A percentile compares a stretch with the other conserved stretches of the same genome.
Conservation (phyloP, 345 rosid species). For the Syzygium aqueum region DNA sequence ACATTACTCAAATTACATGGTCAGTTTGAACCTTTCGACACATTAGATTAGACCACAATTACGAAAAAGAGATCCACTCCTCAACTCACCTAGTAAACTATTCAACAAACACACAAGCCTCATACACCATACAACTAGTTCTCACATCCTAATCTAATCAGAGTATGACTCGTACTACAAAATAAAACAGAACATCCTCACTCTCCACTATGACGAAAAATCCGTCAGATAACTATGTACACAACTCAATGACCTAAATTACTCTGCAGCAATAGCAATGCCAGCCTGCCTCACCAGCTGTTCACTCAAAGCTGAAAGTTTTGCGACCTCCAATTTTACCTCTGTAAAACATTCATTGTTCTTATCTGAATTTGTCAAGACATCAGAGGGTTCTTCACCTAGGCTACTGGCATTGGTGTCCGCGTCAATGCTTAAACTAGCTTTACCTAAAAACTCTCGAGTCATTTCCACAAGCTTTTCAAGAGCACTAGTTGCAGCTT, state of each 20-base stretch:
- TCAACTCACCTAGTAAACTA: neutral
- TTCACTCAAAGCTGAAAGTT: constrained; percentile 57
- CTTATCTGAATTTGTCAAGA: neutral
- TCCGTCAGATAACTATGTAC: neutral
- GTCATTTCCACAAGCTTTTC: constrained; percentile 71
- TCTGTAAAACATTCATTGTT: constrained; percentile 32
- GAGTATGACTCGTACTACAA: neutral
- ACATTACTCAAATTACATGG: neutral
- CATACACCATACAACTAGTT: neutral
- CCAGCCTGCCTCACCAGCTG: constrained; percentile 64
- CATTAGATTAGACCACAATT: neutral
- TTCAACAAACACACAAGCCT: neutral
- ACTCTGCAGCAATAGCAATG: constrained; percentile 15
- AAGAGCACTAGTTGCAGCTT: constrained; percentile 66
- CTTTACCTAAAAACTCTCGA: constrained; percentile 37
- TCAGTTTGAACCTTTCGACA: neutral
- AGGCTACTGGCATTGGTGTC: constrained; percentile 12
- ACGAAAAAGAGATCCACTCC: neutral
- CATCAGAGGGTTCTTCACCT: constrained; percentile 5
- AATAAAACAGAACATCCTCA: neutral
- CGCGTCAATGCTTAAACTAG: constrained; percentile 31
- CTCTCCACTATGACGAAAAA: neutral
- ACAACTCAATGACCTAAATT: constrained; percentile 7
- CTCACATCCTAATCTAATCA: neutral
- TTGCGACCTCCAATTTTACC: constrained; percentile 38